phyloP scores from a whole-genome alignment of 306 rosid species.

The Oxytropis ochrocephala region DNA sequence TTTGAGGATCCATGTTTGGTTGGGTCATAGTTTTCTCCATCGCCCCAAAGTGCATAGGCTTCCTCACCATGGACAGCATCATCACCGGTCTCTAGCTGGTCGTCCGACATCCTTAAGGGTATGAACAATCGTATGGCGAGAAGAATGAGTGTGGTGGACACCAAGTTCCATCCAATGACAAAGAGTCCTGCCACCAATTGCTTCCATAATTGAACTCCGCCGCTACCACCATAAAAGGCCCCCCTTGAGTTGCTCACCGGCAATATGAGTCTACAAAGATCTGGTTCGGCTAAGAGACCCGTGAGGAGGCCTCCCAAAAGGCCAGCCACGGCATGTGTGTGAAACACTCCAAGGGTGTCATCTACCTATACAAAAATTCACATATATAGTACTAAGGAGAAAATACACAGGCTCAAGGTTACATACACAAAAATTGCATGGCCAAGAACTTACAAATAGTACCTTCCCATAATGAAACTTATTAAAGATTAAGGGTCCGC shows the following conservation, averaged over 20 bases:
- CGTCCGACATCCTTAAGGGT: conserved; percentile 11
- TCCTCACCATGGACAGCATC: conserved; percentile 18
- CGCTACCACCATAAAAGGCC: conserved; percentile 2
- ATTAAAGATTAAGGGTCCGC: too few relatives aligned
- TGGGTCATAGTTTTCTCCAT: conserved; percentile 17
- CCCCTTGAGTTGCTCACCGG: conserved; percentile 19
- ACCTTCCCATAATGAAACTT: not conserved
- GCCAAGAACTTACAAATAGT: too few relatives aligned
- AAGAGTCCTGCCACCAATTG: conserved; percentile 7
- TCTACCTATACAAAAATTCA: not conserved
- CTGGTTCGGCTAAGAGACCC: conserved; percentile 21
- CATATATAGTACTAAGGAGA: not conserved
- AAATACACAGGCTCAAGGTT: too few relatives aligned
- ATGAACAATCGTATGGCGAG: conserved; percentile 11
- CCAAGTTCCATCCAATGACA: conserved; percentile 15
- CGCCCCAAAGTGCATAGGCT: conserved; percentile 24
- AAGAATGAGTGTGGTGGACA: conserved; percentile 19
- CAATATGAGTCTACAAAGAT: conserved; percentile 10
- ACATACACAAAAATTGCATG: too few relatives aligned
- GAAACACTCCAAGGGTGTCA: conserved; percentile 21
- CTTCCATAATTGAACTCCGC: conserved; percentile 5
- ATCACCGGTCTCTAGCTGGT: conserved; percentile 15
- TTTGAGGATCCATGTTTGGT: conserved; percentile 4
- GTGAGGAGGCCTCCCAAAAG: conserved; percentile 18
- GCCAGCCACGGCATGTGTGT: conserved; percentile 23